Base-by-base conservation (phyloP, 1,139 yeast species). In the Nematodospora anomalae region DNA sequence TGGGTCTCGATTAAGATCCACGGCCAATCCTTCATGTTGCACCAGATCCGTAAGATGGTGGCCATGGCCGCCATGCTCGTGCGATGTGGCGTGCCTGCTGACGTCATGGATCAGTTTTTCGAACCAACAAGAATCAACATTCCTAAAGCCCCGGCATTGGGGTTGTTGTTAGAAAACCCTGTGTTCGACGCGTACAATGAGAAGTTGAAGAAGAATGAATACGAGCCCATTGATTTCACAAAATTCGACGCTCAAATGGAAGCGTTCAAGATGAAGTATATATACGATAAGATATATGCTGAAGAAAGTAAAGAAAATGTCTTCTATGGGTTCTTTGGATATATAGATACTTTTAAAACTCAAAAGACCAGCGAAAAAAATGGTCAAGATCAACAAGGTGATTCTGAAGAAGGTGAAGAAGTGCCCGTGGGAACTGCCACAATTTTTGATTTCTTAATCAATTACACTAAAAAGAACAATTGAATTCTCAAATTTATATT, bases 11-110 rank as follows among this genome's bases (percentile, higher is more conserved):
- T 94, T 53, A 92, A 92, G 63, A 87, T 92, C 44, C 98, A 92
- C 57, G 99, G 99, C 3, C 98, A 92, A 63, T 88, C 97, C 6
- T 92, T 92, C 60, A 94, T 94, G 99, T 72, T 92, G 44, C 98
- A 92, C 62, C 99, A 92, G 70, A 92, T 92, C 54, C 80, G 99
- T 58, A 92, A 92, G 59, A 92, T 92, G 99, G 88, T 94, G 42
- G 94, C 97, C 18, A 84, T 92, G 95, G 96, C 95, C 1, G 79
- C 90, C 0, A 70, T 92, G 38, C 79, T 86, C 12, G 80, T 90
- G 21, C 77, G 98, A 53, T 82, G 94, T 14, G 92, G 96, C 12
- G 79, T 92, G 53, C 96, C 97, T 3, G 58, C 77, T 21, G 72
- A 74, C 14, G 76, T 95, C 48, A 86, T 92, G 46, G 58, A 67